Percentiles rank a stretch among this genome's conserved stretches.
These are phyloP conservation scores for Arthrobotrys pseudoclavata DNA, from an alignment of 2,329 filamentous ascomycete species.

Conservation along the genomic window DNA sequence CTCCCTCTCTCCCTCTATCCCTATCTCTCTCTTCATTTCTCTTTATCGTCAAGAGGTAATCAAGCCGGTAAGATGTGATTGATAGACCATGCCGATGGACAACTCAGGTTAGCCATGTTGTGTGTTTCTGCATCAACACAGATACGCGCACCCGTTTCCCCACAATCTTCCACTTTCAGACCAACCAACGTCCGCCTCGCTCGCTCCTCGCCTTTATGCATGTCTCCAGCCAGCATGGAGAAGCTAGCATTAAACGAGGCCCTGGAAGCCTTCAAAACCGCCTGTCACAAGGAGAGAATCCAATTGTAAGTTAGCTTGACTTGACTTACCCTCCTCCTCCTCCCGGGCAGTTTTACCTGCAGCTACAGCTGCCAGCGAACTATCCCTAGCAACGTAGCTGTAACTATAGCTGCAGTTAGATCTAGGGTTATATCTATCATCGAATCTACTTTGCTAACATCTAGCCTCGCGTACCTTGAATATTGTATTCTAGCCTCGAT, in stretches of 20 bases:
- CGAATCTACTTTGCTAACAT: no score
- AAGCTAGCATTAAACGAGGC: constrained; percentile 25
- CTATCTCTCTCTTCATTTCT: not conserved
- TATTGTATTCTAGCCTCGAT: constrained; percentile 1
- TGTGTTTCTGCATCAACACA: no score
- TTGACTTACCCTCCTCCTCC: not conserved
- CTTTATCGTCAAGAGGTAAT: not conserved
- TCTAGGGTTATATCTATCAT: not conserved
- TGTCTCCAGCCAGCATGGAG: constrained; percentile 23
- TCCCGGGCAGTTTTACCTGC: not conserved
- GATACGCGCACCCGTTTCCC: constrained; percentile 1
- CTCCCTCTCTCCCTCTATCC: not conserved
- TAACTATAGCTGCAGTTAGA: no score
- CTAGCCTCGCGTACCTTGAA: not conserved
- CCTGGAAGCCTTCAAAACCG: constrained; percentile 17
- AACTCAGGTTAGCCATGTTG: no score
- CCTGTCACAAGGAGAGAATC: constrained; percentile 16
- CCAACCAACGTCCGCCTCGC: not conserved
- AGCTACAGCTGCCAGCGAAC: not conserved
- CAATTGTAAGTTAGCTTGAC: constrained; percentile 32
- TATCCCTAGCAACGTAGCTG: no score
- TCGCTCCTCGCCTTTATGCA: constrained; percentile 5
- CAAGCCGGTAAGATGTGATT: not conserved
- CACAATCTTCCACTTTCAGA: constrained; percentile 6
- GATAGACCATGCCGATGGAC: constrained; percentile 5